Evolutionary conservation across 306 rosid species (phyloP).

Genomic region (Vicia faba): DNA sequence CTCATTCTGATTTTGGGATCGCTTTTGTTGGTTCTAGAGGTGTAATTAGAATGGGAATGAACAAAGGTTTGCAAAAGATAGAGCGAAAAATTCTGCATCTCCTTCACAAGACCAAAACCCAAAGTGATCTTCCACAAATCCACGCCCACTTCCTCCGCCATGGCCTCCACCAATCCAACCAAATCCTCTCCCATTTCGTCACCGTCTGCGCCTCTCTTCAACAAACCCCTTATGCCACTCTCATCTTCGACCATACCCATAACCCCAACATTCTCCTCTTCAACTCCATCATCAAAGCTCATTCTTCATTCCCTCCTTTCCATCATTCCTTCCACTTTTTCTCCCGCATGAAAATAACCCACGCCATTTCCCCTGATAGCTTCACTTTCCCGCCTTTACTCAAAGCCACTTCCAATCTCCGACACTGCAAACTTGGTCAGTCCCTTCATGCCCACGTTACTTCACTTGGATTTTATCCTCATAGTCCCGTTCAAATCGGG

Average conservation of each 20-base stretch:
- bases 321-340: slow-evolving; percentile 51
- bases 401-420: slow-evolving; percentile 58
- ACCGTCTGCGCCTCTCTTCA: slow-evolving; percentile 56
- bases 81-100: slow-evolving; percentile 67
- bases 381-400: slow-evolving; percentile 70
- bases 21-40: no score
- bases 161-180: slow-evolving; percentile 70
- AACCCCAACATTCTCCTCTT: slow-evolving; percentile 68
- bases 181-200: slow-evolving; percentile 76
- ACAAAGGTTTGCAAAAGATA: slow-evolving; percentile 39
- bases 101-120: slow-evolving; percentile 66
- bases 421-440: slow-evolving; percentile 48
- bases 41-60: no score
- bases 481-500: slow-evolving; percentile 55
- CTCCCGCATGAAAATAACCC: slow-evolving; percentile 48
- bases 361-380: slow-evolving; percentile 50
- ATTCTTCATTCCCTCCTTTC: slow-evolving; percentile 58
- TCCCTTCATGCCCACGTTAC: slow-evolving; percentile 47
- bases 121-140: slow-evolving; percentile 56
- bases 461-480: slow-evolving; percentile 47
- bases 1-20: no score
- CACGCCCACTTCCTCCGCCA: slow-evolving; percentile 82
- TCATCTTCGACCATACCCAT: slow-evolving; percentile 49
- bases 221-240: slow-evolving; percentile 54
- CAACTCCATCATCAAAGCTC: slow-evolving; percentile 80